Conservation (phyloP, 306 rosid genomes). For the Casuarina glauca region DNA sequence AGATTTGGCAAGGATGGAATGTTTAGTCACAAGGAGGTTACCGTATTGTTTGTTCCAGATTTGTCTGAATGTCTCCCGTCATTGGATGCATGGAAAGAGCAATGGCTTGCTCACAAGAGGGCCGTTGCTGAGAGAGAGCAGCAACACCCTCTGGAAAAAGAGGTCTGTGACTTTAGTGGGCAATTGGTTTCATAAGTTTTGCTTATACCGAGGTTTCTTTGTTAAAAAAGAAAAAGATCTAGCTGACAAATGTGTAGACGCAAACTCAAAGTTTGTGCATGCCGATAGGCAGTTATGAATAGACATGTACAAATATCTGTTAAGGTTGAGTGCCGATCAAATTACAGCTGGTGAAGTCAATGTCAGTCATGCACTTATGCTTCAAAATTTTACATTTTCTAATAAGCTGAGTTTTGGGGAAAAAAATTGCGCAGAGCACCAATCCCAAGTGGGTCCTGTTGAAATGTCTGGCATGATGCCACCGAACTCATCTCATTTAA, state of each 20-base stretch:
- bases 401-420: background rate
- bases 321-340: background rate
- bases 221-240: background rate
- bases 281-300: background rate
- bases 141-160: slow-evolving; percentile 54
- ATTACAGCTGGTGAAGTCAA: background rate
- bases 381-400: background rate
- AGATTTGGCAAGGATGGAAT: slow-evolving; percentile 87
- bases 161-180: slow-evolving; percentile 49
- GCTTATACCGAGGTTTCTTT: background rate
- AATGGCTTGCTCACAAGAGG: slow-evolving; percentile 91
- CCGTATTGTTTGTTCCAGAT: slow-evolving; percentile 85
- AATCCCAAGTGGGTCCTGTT: background rate
- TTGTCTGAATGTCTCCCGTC: slow-evolving; percentile 92
- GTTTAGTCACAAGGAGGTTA: slow-evolving; percentile 91
- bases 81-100: slow-evolving; percentile 72
- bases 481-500: background rate
- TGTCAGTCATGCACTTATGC: background rate
- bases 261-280: background rate
- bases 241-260: background rate
- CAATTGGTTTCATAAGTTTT: background rate
- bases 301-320: background rate
- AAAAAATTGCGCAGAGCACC: background rate
- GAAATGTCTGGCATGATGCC: background rate
- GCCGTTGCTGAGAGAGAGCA: slow-evolving; percentile 76